phyloP scores from a whole-genome alignment of 495 filamentous ascomycete genomes.

The Podospora pseudopauciseta region DNA sequence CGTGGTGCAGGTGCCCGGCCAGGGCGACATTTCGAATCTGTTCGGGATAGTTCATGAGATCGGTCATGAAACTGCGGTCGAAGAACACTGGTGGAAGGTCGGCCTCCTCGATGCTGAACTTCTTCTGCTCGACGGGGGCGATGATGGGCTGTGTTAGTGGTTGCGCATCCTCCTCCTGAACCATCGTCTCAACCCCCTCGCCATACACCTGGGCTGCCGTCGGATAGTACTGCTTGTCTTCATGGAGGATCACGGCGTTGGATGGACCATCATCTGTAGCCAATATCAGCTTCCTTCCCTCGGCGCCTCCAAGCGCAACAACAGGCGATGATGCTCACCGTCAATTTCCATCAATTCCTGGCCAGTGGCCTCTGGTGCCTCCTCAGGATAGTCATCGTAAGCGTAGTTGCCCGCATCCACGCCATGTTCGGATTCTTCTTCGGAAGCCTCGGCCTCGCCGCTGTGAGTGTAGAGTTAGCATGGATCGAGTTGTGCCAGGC shows the following conservation, averaged over 20 bases:
- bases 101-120: slow-evolving; percentile 87
- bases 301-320: slow-evolving; percentile 2
- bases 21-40: slow-evolving; percentile 90
- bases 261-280: slow-evolving; percentile 74
- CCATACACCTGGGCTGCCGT: slow-evolving; percentile 95
- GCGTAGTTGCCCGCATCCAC: slow-evolving; percentile 73
- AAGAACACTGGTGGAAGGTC: slow-evolving; percentile 86
- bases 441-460: slow-evolving; percentile 78
- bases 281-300: slow-evolving; percentile 15
- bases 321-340: slow-evolving; percentile 44
- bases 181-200: slow-evolving; percentile 86
- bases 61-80: slow-evolving; percentile 84
- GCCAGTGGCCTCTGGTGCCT: slow-evolving; percentile 57
- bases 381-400: slow-evolving; percentile 69
- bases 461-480: slow-evolving; percentile 40
- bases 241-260: slow-evolving; percentile 93
- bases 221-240: slow-evolving; percentile 99
- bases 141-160: slow-evolving; percentile 89
- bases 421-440: slow-evolving; percentile 75
- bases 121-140: slow-evolving; percentile 87
- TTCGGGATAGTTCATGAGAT: slow-evolving; percentile 92
- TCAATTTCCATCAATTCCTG: slow-evolving; percentile 95
- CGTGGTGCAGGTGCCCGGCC: slow-evolving; percentile 91
- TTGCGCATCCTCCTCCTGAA: slow-evolving; percentile 96
- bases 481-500: background rate